A percentile compares a stretch with the other conserved stretches of the same genome.
Evolutionary conservation across 2,329 filamentous ascomycete genomes (phyloP).

Genomic region (Grosmannia serpens): DNA sequence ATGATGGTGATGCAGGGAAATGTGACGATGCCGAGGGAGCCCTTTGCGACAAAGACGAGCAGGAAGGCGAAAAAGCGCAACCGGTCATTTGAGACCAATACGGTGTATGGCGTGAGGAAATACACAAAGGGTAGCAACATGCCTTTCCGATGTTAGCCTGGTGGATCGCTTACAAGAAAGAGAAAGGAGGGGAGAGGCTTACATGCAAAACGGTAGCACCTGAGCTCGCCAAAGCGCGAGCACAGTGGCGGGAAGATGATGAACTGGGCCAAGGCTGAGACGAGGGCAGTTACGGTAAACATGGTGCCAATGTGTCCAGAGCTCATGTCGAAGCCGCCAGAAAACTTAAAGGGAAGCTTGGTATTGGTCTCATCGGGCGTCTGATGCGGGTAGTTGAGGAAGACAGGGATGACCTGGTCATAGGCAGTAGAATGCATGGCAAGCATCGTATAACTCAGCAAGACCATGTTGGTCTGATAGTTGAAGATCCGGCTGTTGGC

Average conservation of each 20-base stretch:
- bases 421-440: slow-evolving; percentile 74
- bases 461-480: slow-evolving; percentile 21
- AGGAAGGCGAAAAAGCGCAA: slow-evolving; percentile 53
- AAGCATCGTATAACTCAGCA: slow-evolving; percentile 68
- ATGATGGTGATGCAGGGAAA: slow-evolving; percentile 87
- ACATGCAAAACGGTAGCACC: slow-evolving; percentile 57
- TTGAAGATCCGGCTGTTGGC: slow-evolving; percentile 17
- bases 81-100: slow-evolving; percentile 39
- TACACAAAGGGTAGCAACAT: slow-evolving; percentile 64
- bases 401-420: slow-evolving; percentile 81
- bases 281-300: slow-evolving; percentile 72
- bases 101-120: slow-evolving; percentile 69
- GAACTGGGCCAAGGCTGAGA: slow-evolving; percentile 76
- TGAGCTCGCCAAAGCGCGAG: slow-evolving; percentile 59
- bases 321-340: slow-evolving; percentile 64
- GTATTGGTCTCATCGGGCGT: slow-evolving; percentile 42
- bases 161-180: neutral
- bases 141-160: slow-evolving; percentile 22
- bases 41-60: slow-evolving; percentile 60
- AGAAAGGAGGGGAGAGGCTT: slow-evolving; percentile 13
- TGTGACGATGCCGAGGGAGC: slow-evolving; percentile 65
- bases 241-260: slow-evolving; percentile 71
- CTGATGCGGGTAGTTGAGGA: slow-evolving; percentile 63
- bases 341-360: slow-evolving; percentile 67
- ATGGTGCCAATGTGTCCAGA: slow-evolving; percentile 71